Percentiles rank a stretch among this genome's conserved stretches.
phyloP scores from a whole-genome alignment of 1,139 yeast genomes.

The Protomyces arabidopsidicola region DNA sequence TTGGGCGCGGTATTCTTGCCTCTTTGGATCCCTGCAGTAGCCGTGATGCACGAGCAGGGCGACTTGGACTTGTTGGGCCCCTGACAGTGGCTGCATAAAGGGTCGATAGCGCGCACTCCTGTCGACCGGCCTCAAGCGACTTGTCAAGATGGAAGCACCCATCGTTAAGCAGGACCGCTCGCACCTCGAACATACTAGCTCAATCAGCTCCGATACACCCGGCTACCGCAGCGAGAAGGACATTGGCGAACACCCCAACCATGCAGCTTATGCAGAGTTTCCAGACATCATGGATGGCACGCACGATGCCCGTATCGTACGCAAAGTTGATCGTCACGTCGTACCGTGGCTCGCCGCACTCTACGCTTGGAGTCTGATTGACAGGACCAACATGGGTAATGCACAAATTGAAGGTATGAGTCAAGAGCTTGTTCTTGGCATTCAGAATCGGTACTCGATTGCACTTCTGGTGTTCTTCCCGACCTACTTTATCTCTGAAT shows the following conservation, averaged over 20 bases:
- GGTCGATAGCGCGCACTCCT: too few species aligned
- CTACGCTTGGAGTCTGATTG: constrained; percentile 57
- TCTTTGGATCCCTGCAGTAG: neutral
- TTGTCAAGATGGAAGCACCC: neutral
- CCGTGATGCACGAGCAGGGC: too few species aligned
- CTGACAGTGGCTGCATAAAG: too few species aligned
- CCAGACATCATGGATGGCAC: constrained; percentile 19
- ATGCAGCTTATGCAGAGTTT: neutral
- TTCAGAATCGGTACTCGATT: constrained; percentile 48
- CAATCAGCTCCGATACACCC: neutral
- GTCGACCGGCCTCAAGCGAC: too few species aligned
- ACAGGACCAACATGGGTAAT: constrained; percentile 58
- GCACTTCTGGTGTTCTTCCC: constrained; percentile 63
- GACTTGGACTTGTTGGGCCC: neutral
- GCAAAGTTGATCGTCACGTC: constrained; percentile 47
- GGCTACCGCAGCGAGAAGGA: neutral
- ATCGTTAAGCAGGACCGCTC: neutral
- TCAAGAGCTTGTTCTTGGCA: constrained; percentile 45
- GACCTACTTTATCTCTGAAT: constrained; percentile 57
- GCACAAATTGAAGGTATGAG: constrained; percentile 56
- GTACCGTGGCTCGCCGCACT: constrained; percentile 54
- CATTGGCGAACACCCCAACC: neutral
- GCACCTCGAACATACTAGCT: neutral
- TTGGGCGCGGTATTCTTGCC: neutral
- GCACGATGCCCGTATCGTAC: constrained; percentile 24